phyloP scores from a whole-genome alignment of 495 filamentous ascomycete genomes.

The Neurospora discreta region DNA sequence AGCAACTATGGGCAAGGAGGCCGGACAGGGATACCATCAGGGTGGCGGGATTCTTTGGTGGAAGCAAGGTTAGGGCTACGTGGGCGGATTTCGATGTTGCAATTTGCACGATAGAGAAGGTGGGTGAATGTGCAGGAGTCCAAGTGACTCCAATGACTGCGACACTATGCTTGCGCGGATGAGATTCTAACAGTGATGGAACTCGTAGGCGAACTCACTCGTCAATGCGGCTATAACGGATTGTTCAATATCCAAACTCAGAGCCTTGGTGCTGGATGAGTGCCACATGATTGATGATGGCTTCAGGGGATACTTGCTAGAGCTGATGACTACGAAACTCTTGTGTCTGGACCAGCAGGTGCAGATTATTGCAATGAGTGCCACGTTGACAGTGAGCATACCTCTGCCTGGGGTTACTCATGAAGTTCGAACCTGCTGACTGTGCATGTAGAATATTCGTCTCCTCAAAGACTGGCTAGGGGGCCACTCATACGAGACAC shows the following conservation, averaged over 20 bases:
- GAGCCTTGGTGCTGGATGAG: constrained; percentile 66
- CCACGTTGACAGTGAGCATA: constrained; percentile 53
- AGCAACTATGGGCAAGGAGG: constrained; percentile 28
- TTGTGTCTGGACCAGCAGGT: constrained; percentile 56
- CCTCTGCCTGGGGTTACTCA: neutral
- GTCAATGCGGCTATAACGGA: constrained; percentile 68
- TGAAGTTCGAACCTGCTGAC: neutral
- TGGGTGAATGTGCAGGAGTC: constrained; percentile 13
- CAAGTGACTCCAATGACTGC: neutral
- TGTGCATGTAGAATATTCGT: constrained; percentile 47
- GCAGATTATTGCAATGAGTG: constrained; percentile 77
- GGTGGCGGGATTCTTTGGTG: constrained; percentile 67
- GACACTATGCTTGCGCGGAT: neutral
- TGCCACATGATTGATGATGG: constrained; percentile 77
- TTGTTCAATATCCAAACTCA: constrained; percentile 51
- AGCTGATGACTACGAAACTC: constrained; percentile 71
- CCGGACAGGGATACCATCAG: constrained; percentile 41
- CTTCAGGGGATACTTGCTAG: constrained; percentile 67
- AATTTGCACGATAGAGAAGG: constrained; percentile 80
- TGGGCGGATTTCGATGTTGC: constrained; percentile 74
- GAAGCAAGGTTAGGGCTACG: constrained; percentile 49
- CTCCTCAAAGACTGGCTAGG: constrained; percentile 61
- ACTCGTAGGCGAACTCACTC: constrained; percentile 59
- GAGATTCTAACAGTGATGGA: constrained; percentile 9
- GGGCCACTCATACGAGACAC: constrained; percentile 61